phyloP scores from a whole-genome alignment of 495 filamentous ascomycete genomes.

The Talaromyces proteolyticus region DNA sequence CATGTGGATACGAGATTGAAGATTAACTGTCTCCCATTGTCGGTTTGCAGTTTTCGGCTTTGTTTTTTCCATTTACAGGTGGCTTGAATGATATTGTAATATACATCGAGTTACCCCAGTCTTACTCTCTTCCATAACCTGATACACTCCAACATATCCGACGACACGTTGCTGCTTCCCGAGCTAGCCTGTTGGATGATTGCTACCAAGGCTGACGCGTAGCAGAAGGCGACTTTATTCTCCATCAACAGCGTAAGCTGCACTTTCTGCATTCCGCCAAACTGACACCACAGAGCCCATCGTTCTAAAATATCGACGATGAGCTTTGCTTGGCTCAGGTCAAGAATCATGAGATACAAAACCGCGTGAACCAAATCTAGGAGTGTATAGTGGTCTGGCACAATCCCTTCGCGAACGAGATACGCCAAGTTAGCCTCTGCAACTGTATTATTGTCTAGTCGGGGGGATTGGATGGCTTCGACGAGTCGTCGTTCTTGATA shows the following conservation, averaged over 20 bases:
- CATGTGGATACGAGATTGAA: no score
- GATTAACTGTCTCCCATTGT: no score
- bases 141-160: constrained; percentile 58
- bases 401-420: constrained; percentile 27
- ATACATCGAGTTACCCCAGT: constrained; percentile 36
- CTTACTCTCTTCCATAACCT: constrained; percentile 52
- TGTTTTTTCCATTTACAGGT: no score
- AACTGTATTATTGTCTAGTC: constrained; percentile 46
- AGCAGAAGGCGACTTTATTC: constrained; percentile 39
- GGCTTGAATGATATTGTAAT: constrained; percentile 4
- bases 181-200: constrained; percentile 41
- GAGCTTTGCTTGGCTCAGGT: constrained; percentile 33
- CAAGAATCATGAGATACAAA: constrained; percentile 49
- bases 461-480: constrained; percentile 52
- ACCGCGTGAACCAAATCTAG: constrained; percentile 40
- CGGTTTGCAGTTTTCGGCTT: no score
- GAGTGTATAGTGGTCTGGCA: constrained; percentile 15
- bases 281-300: constrained; percentile 54
- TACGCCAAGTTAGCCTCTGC: constrained; percentile 42
- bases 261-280: constrained; percentile 49
- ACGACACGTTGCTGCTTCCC: constrained; percentile 44
- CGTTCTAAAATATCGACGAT: constrained; percentile 46
- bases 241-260: constrained; percentile 41
- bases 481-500: constrained; percentile 33
- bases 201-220: constrained; percentile 45